Evolutionary conservation across 768 basidiomycete species (phyloP), one percentile per base, ranked within the genome.

Genomic region (Mycena capillaripes): DNA sequence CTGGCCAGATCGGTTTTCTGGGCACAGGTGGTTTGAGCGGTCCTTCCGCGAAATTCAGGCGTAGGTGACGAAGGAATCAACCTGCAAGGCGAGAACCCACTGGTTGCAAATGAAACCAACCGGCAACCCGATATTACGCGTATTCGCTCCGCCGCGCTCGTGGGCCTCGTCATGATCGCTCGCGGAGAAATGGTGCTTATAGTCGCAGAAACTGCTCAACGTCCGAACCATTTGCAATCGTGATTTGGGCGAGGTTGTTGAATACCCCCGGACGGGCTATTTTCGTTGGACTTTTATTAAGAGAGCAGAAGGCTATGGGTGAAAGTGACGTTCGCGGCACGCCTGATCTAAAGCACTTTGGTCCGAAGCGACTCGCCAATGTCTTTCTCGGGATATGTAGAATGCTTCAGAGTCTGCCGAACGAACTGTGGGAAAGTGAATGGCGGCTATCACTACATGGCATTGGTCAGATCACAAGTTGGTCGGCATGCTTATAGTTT

Each of bases 141-240:
- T 46, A 36, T 73, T 0, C 80, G 77, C 1, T 79, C 82, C 6
- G 83, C 84, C 1, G 63, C 80, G 14, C 81, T 91, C 44, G 80
- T 91, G n/a, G 88, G 89, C 0, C 77, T 89, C 4, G 90, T 90
- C 0, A 89, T 93, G 87, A 87, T 92, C 40, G 88, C 92, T 0
- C 86, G 92, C 3, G 92, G 92, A 1, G 92, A 93, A 79, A 92
- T 93, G 29, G 91, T 90, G 16, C 83, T 93, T 56, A 88, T 91
- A 36, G 87, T 92, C 34, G 88, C 89, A 38, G 83, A 88, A 65
- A 80, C 88, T 23, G 83, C 84, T 0, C 76, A 79, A 19, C 82
- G 81, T 7, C 66, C 34, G 88, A 89, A 66, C 81, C 87, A 5
- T 89, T 86, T 76, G 83, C 89, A 11, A 79, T 90, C n/a, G 86